Conservation (phyloP, 148 eudicot species). For the Rhododendron williamsianum region DNA sequence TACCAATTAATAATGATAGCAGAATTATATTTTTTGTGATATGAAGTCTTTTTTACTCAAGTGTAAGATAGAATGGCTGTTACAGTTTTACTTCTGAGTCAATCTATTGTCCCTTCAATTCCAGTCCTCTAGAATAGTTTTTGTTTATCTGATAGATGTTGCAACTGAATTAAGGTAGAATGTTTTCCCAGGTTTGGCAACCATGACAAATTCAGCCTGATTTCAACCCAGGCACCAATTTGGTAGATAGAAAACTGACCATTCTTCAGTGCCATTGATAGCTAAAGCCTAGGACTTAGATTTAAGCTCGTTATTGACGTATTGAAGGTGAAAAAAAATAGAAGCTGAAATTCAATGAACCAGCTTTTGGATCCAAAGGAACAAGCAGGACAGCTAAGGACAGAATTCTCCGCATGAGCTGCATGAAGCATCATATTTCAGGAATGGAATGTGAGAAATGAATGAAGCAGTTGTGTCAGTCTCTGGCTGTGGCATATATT, state of each 20-base stretch:
- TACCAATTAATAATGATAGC: not conserved
- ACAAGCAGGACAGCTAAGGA: not conserved
- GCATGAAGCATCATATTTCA: not conserved
- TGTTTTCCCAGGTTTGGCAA: not conserved
- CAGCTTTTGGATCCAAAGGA: not conserved
- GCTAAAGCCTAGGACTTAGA: slow-evolving; percentile 3
- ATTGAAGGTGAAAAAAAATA: not conserved
- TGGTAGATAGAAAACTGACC: not conserved
- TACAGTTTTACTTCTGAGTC: not conserved
- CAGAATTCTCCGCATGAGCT: slow-evolving; percentile 2
- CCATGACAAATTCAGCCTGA: not conserved
- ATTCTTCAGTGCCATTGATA: not conserved
- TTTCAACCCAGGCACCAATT: not conserved
- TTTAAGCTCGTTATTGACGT: not conserved
- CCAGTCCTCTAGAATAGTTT: not conserved
- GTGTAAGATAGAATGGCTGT: not conserved
- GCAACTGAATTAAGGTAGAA: not conserved
- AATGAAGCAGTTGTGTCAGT: not conserved
- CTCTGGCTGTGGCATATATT: not conserved
- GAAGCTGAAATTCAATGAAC: not conserved
- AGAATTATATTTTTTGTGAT: not conserved
- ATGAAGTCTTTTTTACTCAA: not conserved
- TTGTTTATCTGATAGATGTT: not conserved
- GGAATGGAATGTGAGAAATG: not conserved
- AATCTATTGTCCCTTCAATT: not conserved